These are phyloP conservation scores for Tulasnella sp. DNA, from an alignment of 768 basidiomycete genomes.

Conservation along the genomic window DNA sequence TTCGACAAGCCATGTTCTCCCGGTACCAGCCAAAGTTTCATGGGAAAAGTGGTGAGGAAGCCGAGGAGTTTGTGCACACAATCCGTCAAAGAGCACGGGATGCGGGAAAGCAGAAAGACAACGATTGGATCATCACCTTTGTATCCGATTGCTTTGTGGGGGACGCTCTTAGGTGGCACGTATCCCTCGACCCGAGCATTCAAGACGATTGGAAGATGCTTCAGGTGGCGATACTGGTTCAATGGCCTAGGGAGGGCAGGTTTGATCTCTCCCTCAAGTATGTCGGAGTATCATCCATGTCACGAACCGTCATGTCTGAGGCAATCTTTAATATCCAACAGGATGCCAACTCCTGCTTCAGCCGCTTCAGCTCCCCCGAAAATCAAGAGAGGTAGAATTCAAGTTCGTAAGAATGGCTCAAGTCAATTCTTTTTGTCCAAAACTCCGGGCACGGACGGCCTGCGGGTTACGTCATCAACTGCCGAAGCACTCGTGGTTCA, in stretches of 20 bases:
- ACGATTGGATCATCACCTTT: background rate
- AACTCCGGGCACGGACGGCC: background rate
- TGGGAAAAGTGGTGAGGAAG: background rate
- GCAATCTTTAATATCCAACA: no score
- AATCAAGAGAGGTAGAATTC: background rate
- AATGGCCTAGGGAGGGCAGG: background rate
- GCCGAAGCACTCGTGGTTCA: background rate
- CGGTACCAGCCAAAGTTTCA: background rate
- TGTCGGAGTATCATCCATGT: background rate
- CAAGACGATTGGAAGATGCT: background rate
- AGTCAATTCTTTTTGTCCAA: background rate
- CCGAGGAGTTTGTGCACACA: background rate
- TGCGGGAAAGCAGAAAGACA: slow-evolving; percentile 11
- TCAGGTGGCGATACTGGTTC: background rate
- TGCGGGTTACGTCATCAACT: background rate
- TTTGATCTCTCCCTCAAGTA: background rate
- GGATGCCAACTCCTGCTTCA: background rate
- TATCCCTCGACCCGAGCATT: background rate
- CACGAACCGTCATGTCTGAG: no score
- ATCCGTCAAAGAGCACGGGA: background rate
- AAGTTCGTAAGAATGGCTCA: no score
- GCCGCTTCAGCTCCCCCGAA: background rate
- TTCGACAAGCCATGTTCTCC: background rate
- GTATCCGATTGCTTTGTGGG: background rate
- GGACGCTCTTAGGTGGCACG: background rate